Evolutionary conservation across 164 flowering plant genomes (phyloP), one percentile per base, ranked within the genome.

Genomic region (Litsea cubeba): DNA sequence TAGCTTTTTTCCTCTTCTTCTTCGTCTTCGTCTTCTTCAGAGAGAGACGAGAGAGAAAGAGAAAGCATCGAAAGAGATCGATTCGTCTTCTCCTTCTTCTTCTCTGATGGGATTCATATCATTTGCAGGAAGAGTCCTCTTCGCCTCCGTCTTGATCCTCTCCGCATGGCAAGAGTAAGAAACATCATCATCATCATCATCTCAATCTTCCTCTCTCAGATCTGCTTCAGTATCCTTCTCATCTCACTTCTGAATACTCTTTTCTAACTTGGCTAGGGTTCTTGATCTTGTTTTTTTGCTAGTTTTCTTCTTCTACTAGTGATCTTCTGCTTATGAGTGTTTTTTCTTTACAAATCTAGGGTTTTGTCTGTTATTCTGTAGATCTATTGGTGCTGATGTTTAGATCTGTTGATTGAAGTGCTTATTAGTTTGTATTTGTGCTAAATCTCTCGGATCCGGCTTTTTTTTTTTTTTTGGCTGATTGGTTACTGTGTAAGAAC

Each of bases 81-180:
- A 24, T 64, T 25, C 12, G n/a, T 24, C 4, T n/a, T 5, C 24
- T 24, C 0, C 6, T 30, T 64, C 12, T 64, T 24, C 1, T n/a
- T n/a, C 24, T 64, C 3, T 7, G 69, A 89, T 89, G 92, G 88
- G 80, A 20, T 85, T 84, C 76, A 28, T 76, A 3, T 83, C 92
- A 3, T 89, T 87, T 65, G 77, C 84, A 11, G 92, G 92, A 22
- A 82, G 92, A 77, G 83, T 89, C 32, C 85, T 89, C 72, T 89
- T 89, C 79, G 90, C 78, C 4, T 87, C 90, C 17, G 75, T 89
- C 24, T 87, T 89, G 81, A 72, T 87, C 35, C 84, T 87, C 73
- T 81, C 88, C 35, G 90, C 92, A 50, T 87, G 85, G 84, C 90
- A 86, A 85, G 83, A 81, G 92, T 89, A 85, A 78, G 71, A 25